Evolutionary conservation across 2,329 filamentous ascomycete species (phyloP).

Genomic region (Diaporthe helianthi): DNA sequence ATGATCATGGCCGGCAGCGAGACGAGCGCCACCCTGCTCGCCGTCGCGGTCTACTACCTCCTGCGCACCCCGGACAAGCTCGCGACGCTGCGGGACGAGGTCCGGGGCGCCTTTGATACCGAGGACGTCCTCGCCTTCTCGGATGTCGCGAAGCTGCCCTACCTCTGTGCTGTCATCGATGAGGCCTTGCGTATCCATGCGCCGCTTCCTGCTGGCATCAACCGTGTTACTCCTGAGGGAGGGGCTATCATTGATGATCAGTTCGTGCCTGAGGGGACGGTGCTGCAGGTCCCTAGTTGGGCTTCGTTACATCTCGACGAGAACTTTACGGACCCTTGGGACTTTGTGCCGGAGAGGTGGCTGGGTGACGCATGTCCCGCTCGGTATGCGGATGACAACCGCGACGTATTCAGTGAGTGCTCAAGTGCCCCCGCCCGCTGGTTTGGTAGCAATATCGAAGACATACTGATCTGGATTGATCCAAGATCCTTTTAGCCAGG

Average conservation of each 20-base stretch:
- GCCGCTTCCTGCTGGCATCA: slow-evolving; percentile 28
- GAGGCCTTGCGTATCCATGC: slow-evolving; percentile 37
- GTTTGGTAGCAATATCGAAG: background rate
- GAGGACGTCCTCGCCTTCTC: slow-evolving; percentile 19
- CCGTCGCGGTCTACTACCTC: slow-evolving; percentile 34
- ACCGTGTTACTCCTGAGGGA: slow-evolving; percentile 34
- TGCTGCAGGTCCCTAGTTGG: slow-evolving; percentile 46
- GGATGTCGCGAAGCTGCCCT: slow-evolving; percentile 31
- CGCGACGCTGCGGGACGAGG: slow-evolving; percentile 24
- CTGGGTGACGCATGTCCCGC: slow-evolving; percentile 35
- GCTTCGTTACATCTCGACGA: slow-evolving; percentile 39
- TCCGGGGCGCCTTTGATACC: slow-evolving; percentile 18
- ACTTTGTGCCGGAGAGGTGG: slow-evolving; percentile 45
- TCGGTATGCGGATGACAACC: slow-evolving; percentile 30
- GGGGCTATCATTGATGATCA: slow-evolving; percentile 37
- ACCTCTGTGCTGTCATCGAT: slow-evolving; percentile 34
- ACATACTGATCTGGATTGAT: background rate
- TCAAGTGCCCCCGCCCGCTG: too few species aligned
- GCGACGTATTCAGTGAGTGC: slow-evolving; percentile 32
- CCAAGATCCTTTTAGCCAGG: slow-evolving; percentile 29
- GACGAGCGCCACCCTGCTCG: slow-evolving; percentile 35
- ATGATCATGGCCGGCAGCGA: slow-evolving; percentile 35
- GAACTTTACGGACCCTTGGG: slow-evolving; percentile 41
- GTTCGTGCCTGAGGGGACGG: slow-evolving; percentile 39
- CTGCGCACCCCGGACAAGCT: slow-evolving; percentile 32